These are phyloP conservation scores for Triticum dicoccoides DNA, from an alignment of 176 grass and related monocot genomes.

Conservation along the genomic window DNA sequence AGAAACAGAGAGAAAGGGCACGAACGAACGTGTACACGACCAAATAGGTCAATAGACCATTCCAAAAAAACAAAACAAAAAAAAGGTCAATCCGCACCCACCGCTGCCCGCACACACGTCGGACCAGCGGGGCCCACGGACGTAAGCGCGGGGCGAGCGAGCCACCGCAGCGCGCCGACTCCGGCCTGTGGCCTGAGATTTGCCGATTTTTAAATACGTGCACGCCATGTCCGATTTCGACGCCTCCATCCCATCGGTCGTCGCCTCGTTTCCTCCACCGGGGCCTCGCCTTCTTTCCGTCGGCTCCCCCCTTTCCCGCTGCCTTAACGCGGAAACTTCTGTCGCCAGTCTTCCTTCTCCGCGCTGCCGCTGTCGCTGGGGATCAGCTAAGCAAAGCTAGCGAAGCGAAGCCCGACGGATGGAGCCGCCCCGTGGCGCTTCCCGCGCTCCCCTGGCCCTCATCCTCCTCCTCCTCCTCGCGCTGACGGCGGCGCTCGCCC, in stretches of 20 bases:
- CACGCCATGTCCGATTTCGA: background rate
- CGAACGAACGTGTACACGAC: too few relatives aligned
- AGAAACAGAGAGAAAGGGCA: too few relatives aligned
- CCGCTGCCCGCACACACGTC: too few relatives aligned
- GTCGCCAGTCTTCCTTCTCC: background rate
- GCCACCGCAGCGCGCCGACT: background rate
- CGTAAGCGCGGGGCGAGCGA: background rate
- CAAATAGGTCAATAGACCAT: too few relatives aligned
- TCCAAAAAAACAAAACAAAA: too few relatives aligned
- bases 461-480: background rate
- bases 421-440: background rate
- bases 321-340: background rate
- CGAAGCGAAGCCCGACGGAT: background rate
- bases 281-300: too few relatives aligned
- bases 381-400: background rate
- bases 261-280: background rate
- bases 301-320: background rate
- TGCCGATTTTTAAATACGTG: background rate
- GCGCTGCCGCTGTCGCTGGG: background rate
- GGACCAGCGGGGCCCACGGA: background rate
- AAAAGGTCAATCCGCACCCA: too few relatives aligned
- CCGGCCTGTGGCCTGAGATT: background rate
- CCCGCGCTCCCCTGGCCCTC: too few relatives aligned
- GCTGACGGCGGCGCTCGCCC: constrained; percentile 24
- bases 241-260: background rate